Evolutionary conservation across 202 grass and related monocot species (phyloP).

Genomic region (Zizania palustris): DNA sequence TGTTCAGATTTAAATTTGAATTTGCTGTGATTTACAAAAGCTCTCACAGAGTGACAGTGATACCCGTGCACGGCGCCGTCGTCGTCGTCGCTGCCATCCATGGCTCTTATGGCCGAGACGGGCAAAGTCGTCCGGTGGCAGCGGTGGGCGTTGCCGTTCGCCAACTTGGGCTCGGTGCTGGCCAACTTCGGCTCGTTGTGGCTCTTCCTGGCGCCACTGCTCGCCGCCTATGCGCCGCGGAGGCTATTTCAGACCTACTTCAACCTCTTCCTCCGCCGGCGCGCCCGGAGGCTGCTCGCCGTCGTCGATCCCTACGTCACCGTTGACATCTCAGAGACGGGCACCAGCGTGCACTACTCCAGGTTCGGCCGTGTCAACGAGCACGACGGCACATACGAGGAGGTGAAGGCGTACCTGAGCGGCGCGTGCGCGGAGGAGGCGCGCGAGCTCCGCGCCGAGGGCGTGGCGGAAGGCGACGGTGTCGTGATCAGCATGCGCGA

Average conservation of each 20-base stretch:
- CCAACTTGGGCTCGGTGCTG: not conserved
- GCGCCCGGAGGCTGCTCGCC: constrained; percentile 9
- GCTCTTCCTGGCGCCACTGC: constrained; percentile 26
- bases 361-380: not conserved
- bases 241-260: constrained; percentile 43
- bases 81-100: not conserved
- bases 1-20: too few relatives aligned
- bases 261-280: constrained; percentile 38
- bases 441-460: constrained; percentile 51
- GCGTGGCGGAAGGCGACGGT: constrained; percentile 42
- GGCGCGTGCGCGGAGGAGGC: constrained; percentile 34
- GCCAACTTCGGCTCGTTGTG: not conserved
- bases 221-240: constrained; percentile 30
- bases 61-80: not conserved
- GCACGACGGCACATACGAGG: constrained; percentile 42
- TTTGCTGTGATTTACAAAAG: not conserved
- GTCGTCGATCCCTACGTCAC: constrained; percentile 46
- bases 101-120: not conserved
- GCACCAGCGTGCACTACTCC: not conserved
- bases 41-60: too few relatives aligned
- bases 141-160: too few relatives aligned
- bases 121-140: not conserved
- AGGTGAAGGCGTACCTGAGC: constrained; percentile 53
- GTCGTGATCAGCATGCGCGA: constrained; percentile 54
- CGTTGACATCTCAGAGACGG: constrained; percentile 33